Evolutionary conservation across 441 rosid genomes (phyloP).

Genomic region (Rhodomyrtus psidioides): DNA sequence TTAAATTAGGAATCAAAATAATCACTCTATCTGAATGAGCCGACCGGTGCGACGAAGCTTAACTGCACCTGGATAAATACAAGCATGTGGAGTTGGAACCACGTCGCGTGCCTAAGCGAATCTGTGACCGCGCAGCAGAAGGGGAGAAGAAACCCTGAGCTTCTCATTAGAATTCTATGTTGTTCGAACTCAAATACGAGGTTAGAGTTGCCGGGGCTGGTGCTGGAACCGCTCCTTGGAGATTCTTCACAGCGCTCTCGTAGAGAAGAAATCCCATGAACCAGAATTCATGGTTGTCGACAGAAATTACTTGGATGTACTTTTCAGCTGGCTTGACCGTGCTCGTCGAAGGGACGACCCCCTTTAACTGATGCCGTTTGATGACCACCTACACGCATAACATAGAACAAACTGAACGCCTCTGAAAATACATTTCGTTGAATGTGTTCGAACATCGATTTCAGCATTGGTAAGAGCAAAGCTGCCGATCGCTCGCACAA

Average conservation of each 20-base stretch:
- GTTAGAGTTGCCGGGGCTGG: not conserved
- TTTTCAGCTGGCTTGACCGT: slow-evolving; percentile 63
- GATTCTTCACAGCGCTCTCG: slow-evolving; percentile 72
- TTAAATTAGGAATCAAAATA: not conserved
- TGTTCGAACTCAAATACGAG: not conserved
- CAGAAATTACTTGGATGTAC: slow-evolving; percentile 72
- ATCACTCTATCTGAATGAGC: not conserved
- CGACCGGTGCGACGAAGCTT: not conserved
- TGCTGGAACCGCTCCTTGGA: slow-evolving; percentile 42
- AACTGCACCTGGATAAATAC: not conserved
- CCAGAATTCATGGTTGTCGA: slow-evolving; percentile 91
- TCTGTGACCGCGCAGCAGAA: not conserved
- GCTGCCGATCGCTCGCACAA: not conserved
- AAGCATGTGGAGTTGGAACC: not conserved
- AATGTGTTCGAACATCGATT: not conserved
- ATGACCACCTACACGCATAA: slow-evolving; percentile 47
- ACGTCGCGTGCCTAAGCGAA: fast-evolving
- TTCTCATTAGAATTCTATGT: not conserved
- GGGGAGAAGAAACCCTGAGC: not conserved
- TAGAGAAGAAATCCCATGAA: slow-evolving; percentile 93
- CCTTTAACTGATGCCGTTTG: slow-evolving; percentile 63
- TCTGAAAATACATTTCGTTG: not conserved
- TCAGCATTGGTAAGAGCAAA: not conserved
- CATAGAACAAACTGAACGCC: not conserved
- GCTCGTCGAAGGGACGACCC: slow-evolving; percentile 68